phyloP scores from a whole-genome alignment of 129 eudicot species.

The Pulicaria dysenterica region DNA sequence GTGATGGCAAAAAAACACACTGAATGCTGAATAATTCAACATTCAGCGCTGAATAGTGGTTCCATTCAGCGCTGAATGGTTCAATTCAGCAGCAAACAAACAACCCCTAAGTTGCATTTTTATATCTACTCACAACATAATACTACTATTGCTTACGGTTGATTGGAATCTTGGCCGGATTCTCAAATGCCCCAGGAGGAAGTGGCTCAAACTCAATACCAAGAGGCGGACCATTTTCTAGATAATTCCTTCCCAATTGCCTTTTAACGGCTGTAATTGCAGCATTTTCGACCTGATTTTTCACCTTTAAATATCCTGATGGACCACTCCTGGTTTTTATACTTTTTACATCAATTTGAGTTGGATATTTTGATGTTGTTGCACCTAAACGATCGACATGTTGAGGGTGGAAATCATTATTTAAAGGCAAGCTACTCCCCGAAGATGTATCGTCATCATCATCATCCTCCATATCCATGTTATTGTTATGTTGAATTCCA shows the following conservation, averaged over 20 bases:
- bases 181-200: constrained; percentile 96
- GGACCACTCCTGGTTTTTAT: constrained; percentile 64
- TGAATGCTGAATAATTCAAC: too few species aligned
- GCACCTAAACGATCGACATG: constrained; percentile 44
- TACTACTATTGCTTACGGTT: constrained; percentile 50
- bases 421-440: constrained; percentile 68
- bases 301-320: constrained; percentile 89
- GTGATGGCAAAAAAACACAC: too few species aligned
- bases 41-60: too few species aligned
- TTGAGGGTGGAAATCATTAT: constrained; percentile 43
- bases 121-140: not conserved
- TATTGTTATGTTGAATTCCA: constrained; percentile 38
- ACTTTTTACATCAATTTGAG: constrained; percentile 44
- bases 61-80: too few species aligned
- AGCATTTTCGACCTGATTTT: constrained; percentile 72
- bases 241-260: constrained; percentile 87
- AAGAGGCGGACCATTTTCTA: constrained; percentile 90
- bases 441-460: constrained; percentile 63
- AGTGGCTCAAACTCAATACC: constrained; percentile 87
- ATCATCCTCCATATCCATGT: constrained; percentile 20
- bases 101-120: too few species aligned
- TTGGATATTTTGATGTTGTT: constrained; percentile 39
- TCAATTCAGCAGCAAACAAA: too few species aligned
- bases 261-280: constrained; percentile 93
- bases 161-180: constrained; percentile 43